These are phyloP conservation scores for Cydonia oblonga DNA, from an alignment of 331 rosid species.

Conservation along the genomic window DNA sequence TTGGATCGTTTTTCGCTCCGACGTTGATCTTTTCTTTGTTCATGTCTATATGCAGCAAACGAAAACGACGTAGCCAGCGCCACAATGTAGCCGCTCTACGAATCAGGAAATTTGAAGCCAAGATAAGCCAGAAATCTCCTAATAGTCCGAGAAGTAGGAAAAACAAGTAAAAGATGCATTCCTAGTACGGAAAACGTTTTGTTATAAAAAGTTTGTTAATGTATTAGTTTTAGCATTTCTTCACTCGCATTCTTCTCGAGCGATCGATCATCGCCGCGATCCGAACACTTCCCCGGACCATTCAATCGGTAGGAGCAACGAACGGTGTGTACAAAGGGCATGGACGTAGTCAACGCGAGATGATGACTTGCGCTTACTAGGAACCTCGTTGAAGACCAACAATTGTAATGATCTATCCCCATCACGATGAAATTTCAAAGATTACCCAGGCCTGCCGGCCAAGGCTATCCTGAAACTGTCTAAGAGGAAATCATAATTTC, in stretches of 20 bases:
- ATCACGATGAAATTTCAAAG: slow-evolving; percentile 59
- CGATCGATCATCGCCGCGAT: no score
- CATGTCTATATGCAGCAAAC: slow-evolving; percentile 46
- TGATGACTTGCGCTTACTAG: no score
- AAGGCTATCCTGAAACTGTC: no score
- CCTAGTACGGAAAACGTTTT: slow-evolving; percentile 12
- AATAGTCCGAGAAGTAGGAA: slow-evolving; percentile 35
- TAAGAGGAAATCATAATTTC: no score
- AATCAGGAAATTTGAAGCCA: slow-evolving; percentile 60
- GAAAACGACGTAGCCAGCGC: slow-evolving; percentile 64
- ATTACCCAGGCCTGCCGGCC: slow-evolving; percentile 37
- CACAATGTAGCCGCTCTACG: slow-evolving; percentile 63
- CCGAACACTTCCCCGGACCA: no score
- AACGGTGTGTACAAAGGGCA: no score
- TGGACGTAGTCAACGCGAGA: no score
- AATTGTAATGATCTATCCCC: slow-evolving; percentile 62
- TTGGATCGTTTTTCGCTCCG: background rate
- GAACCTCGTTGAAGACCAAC: slow-evolving; percentile 61
- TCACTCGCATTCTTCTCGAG: no score
- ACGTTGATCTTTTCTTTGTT: background rate
- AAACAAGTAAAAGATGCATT: slow-evolving; percentile 42
- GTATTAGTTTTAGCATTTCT: background rate
- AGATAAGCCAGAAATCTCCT: slow-evolving; percentile 27
- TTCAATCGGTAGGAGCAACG: no score
- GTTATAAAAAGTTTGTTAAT: background rate